Base-by-base conservation (phyloP, 2,329 filamentous ascomycete species). In the Talaromyces sp. region DNA sequence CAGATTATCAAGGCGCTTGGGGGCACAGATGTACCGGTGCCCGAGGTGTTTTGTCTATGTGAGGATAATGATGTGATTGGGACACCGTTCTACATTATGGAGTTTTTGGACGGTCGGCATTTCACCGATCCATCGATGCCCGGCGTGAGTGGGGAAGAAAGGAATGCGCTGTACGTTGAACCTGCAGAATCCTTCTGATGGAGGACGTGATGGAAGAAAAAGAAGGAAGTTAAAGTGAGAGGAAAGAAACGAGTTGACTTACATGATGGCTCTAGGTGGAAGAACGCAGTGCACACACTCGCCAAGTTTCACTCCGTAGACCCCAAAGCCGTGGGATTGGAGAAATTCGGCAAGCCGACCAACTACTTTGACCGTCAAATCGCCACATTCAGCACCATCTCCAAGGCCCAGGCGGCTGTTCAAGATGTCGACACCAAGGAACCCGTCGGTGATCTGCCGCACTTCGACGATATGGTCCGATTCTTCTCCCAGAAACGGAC, bases 41-140 rank as follows among this genome's bases (percentile, higher is more conserved):
- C 94, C 4, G 87, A 83, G 70, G 85, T 90, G 10, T 88, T 91
- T 71, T 88, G 87, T 66, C 82, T 97, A 16, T 99, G 94, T 75
- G 88, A 95, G 72, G 92, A 97, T 75, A 77, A 80, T 36, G 76
- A 74, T 52, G 80, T 97, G 33, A 80, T 97, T 58, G 94, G 92
- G 51, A 97, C 92, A 7, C 84, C 91, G 5, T 99, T 97, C 74
- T 97, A 99, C 77, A 87, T 97, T 68, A 97, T 99, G 94, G 87
- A 91, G 71, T 97, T 94, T 71, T 81, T 97, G 56, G 89, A 96
- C 68, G 94, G 94, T 17, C 87, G 94, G 66, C 96, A 97, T 75
- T 90, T 97, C 68, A 90, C 93, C 67, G 91, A 97, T 73, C 88
- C 91, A 39, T 79, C 87, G 29, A 86, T 97, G 69, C 92, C 91